Evolutionary conservation across 2,329 filamentous ascomycete genomes (phyloP).

Genomic region (Cytospora piceae): DNA sequence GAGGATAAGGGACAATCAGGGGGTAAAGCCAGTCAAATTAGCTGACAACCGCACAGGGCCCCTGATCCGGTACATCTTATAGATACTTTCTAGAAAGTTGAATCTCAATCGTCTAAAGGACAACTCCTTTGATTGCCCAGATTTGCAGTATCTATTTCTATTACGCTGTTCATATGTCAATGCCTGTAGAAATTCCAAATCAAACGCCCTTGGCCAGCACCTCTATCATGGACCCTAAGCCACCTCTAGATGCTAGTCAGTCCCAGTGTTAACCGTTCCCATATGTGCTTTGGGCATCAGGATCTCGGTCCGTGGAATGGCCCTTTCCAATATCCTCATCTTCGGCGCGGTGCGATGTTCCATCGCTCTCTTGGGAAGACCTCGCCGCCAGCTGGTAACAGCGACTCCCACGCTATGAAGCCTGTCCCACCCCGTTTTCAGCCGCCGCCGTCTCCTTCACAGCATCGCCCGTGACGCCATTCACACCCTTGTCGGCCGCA

Average conservation of each 20-base stretch:
- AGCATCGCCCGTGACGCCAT: slow-evolving; percentile 6
- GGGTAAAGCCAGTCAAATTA: not conserved
- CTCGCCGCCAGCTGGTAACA: not conserved
- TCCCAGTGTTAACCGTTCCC: no score
- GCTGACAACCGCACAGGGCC: slow-evolving; percentile 4
- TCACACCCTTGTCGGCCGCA: slow-evolving; percentile 17
- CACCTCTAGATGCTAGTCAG: not conserved
- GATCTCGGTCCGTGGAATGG: not conserved
- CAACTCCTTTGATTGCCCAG: not conserved
- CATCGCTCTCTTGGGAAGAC: not conserved
- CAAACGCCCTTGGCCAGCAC: slow-evolving; percentile 1
- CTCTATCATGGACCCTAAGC: not conserved
- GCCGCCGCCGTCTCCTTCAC: slow-evolving; percentile 26
- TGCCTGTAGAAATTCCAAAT: not conserved
- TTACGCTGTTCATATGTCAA: not conserved
- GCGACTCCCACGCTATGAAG: not conserved
- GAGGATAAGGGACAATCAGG: slow-evolving; percentile 11
- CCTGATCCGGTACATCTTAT: not conserved
- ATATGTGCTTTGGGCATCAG: no score
- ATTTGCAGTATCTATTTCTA: slow-evolving; percentile 20
- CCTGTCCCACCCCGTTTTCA: slow-evolving; percentile 11
- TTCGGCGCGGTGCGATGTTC: not conserved
- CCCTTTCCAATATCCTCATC: not conserved
- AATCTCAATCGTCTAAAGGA: no score
- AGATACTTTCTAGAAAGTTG: no score